Conservation (phyloP, 805 yeast species). For the Isabelozyma heimii region DNA sequence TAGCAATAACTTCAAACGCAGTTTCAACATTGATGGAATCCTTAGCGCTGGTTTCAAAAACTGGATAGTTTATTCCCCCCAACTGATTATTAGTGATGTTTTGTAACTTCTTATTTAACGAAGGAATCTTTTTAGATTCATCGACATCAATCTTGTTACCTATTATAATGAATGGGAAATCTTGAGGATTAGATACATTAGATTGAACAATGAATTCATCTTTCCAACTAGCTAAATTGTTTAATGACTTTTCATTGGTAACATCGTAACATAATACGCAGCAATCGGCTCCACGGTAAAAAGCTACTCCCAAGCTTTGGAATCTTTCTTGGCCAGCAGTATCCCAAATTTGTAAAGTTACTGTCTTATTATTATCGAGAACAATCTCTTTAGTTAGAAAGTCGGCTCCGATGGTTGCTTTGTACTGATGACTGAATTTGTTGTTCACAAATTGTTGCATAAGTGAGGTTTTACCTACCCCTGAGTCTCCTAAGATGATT, state of each 20-base stretch:
- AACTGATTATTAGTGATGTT: conserved; percentile 43
- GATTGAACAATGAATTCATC: conserved; percentile 95
- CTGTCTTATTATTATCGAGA: conserved; percentile 74
- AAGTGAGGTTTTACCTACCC: conserved; percentile 94
- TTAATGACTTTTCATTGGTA: conserved; percentile 90
- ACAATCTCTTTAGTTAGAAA: conserved; percentile 87
- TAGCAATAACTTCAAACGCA: conserved; percentile 93
- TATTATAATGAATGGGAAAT: conserved; percentile 91
- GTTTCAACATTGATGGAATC: conserved; percentile 93
- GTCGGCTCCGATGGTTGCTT: conserved; percentile 98
- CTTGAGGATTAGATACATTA: conserved; percentile 88
- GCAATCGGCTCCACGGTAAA: conserved; percentile 97
- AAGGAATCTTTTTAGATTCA: conserved; percentile 77
- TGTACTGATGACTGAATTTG: conserved; percentile 92
- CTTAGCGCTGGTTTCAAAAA: conserved; percentile 97
- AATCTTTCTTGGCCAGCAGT: conserved; percentile 99
- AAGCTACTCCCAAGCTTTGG: conserved; percentile 95
- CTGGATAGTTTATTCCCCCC: conserved; percentile 71
- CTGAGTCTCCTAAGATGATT: conserved; percentile 93
- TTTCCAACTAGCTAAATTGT: conserved; percentile 85
- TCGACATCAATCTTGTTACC: conserved; percentile 96
- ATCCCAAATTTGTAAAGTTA: conserved; percentile 91
- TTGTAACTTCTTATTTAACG: conserved; percentile 50
- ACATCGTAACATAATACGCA: conserved; percentile 96
- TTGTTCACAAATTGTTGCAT: conserved; percentile 97